Base-by-base conservation (phyloP, 768 basidiomycete species). In the Podaxis pistillaris region DNA sequence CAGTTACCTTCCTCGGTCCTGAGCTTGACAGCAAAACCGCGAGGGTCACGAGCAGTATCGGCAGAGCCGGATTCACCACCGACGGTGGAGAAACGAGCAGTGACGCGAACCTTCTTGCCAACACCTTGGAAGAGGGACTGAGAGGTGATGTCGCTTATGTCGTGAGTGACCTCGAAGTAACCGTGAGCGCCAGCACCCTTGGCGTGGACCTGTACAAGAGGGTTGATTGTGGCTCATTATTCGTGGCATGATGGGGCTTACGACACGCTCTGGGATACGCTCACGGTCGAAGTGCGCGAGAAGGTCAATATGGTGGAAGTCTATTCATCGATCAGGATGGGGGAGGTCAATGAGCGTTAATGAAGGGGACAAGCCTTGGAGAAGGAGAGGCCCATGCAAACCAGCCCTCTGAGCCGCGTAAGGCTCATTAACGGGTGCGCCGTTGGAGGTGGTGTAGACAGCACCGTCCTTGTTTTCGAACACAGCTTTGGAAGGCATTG, bases 181-280 rank as follows among this genome's bases (percentile, higher is more conserved):
- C 96, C 96, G 69, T 98, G 95, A 36, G 94, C 95, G 66, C 92
- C 94, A 58, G 90, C 90, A 61, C 91, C 96, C 74, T 94, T 96
- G 65, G 94, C 93, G 71, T 95, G 94, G 57, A 95, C 85, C 90
- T 94, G 73, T 68, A 70, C 65, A 62, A 70, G 68, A 60, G 71
- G 67, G 49, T 69, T 71, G 64, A 67, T 12, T 51, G 11, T 44
- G 7, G 4, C 60, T 49, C n/a, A 17, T 22, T 1, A 54, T 52
- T 4, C 5, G 1, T 54, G 37, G 26, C 0, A 19, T 38, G 41
- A 28, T 24, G 37, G 17, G 13, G 80, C 86, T 67, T 74, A 89
- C 94, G 66, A 93, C 89, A 75, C 94, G 93, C 82, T 96, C 94
- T 15, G 96, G 96, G 70, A 98, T 96, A 73, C 96, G 90, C 76